These are phyloP conservation scores for Tylopilus felleus DNA, from an alignment of 768 basidiomycete genomes.

Conservation along the genomic window DNA sequence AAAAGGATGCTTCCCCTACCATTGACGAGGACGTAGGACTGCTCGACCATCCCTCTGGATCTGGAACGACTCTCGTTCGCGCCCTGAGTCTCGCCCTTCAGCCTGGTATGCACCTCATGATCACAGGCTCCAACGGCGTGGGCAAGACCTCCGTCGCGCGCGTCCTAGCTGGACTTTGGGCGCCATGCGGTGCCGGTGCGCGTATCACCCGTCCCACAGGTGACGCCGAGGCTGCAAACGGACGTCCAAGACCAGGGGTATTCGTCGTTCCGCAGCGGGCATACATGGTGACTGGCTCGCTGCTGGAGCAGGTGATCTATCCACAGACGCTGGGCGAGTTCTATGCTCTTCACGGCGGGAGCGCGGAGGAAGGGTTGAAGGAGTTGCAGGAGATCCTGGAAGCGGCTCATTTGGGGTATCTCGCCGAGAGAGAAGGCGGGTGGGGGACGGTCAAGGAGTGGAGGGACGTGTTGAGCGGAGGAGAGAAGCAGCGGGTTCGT, in stretches of 20 bases:
- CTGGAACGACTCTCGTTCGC: slow-evolving; percentile 53
- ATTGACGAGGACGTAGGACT: slow-evolving; percentile 16
- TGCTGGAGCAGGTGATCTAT: slow-evolving; percentile 93
- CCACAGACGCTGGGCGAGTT: slow-evolving; percentile 66
- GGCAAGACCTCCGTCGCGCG: slow-evolving; percentile 89
- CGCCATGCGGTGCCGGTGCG: slow-evolving; percentile 42
- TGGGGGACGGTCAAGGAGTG: slow-evolving; percentile 91
- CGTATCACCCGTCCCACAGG: slow-evolving; percentile 31
- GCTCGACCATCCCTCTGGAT: slow-evolving; percentile 16
- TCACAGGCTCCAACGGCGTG: slow-evolving; percentile 90
- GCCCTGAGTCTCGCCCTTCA: slow-evolving; percentile 62
- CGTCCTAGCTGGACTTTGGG: slow-evolving; percentile 89
- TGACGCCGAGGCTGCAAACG: slow-evolving; percentile 26
- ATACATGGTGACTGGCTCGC: slow-evolving; percentile 84
- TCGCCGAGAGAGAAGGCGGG: slow-evolving; percentile 86
- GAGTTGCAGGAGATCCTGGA: slow-evolving; percentile 77
- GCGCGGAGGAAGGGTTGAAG: slow-evolving; percentile 44
- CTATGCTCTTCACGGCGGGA: slow-evolving; percentile 59
- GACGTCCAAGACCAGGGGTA: slow-evolving; percentile 45
- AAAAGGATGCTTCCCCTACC: not conserved
- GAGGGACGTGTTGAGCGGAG: slow-evolving; percentile 93
- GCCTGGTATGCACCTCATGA: slow-evolving; percentile 84
- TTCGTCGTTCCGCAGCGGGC: slow-evolving; percentile 90
- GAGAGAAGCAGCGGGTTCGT: slow-evolving; percentile 86
- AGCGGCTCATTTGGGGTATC: slow-evolving; percentile 78